Evolutionary conservation across 2,329 filamentous ascomycete genomes (phyloP), one percentile per base, ranked within the genome.

Genomic region (Stagonosporopsis tanaceti): DNA sequence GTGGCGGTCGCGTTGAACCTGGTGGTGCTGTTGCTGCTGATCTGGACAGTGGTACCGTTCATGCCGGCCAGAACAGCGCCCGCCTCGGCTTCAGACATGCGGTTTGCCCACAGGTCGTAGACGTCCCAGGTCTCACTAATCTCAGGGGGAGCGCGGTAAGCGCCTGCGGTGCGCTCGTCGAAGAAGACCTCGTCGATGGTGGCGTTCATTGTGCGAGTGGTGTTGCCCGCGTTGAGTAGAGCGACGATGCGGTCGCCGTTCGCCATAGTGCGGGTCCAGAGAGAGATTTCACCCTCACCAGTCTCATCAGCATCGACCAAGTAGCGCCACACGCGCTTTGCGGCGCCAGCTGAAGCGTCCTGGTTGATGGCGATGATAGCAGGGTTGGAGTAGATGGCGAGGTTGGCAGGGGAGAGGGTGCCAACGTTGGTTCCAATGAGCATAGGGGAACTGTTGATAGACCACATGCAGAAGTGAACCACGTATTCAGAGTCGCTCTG

Each of bases 111-210:
- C 1, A 86, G 73, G 65, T 86, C 83, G 38, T 70, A 81, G 6
- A 86, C 72, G 59, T 84, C 82, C 82, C 82, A 86, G 0, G 70
- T 73, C 60, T 78, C 69, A 24, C 73, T 66, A 0, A 80, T 68
- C 67, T 83, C 74, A 1, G 69, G 56, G 0, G 79, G 80, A 1
- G 70, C 63, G 25, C 66, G 58, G 45, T 74, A 70, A 1, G 78
- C 78, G 24, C 78, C 78, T 1, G 69, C 72, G 0, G 77, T 76
- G 4, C 80, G 80, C 34, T 74, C 72, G 59, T 83, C 80, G 46
- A 81, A 69, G 70, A 86, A 86, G 52, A 86, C 81, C 38, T 86
- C 83, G 20, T 74, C 73, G 3, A 85, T 76, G 1, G 81, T 80
- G 17, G 80, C 81, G 53, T 81, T 81, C 80, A 87, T 59, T 4